phyloP scores from a whole-genome alignment of 306 rosid genomes.

The Medicago lupulina region DNA sequence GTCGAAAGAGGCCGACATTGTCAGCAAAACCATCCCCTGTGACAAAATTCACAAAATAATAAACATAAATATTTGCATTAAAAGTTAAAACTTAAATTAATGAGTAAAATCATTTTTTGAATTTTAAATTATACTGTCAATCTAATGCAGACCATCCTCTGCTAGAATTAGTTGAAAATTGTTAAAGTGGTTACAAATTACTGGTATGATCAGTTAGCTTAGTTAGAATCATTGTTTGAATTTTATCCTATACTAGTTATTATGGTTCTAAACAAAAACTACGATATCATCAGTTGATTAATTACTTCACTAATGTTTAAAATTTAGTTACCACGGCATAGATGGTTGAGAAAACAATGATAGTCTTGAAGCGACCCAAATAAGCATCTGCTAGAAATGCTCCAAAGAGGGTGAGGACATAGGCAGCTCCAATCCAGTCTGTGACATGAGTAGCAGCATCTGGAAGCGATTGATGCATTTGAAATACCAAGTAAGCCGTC shows the following conservation, averaged over 20 bases:
- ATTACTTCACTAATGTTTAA: background rate
- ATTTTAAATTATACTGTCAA: too few species aligned
- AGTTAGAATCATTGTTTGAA: too few species aligned
- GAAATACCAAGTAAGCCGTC: constrained; percentile 52
- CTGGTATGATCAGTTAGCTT: too few species aligned
- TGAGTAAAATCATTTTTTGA: too few species aligned
- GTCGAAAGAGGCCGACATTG: constrained; percentile 52
- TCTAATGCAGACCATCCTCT: too few species aligned
- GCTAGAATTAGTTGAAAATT: too few species aligned
- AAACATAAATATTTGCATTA: background rate
- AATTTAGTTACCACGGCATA: constrained; percentile 41
- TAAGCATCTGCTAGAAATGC: constrained; percentile 69
- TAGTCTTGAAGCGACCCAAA: constrained; percentile 68
- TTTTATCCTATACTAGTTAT: too few species aligned
- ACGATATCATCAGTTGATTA: too few species aligned
- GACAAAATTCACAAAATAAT: constrained; percentile 6
- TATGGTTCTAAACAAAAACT: too few species aligned
- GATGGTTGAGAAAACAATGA: constrained; percentile 54
- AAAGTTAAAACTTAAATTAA: too few species aligned
- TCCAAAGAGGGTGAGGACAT: constrained; percentile 57
- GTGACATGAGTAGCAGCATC: constrained; percentile 59
- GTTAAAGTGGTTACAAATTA: too few species aligned
- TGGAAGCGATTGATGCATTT: constrained; percentile 60
- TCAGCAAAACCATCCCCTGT: constrained; percentile 63
- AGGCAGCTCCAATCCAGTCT: constrained; percentile 69